Evolutionary conservation across 768 basidiomycete genomes (phyloP), one percentile per base, ranked within the genome.

Genomic region (Boletus rubescentipes): DNA sequence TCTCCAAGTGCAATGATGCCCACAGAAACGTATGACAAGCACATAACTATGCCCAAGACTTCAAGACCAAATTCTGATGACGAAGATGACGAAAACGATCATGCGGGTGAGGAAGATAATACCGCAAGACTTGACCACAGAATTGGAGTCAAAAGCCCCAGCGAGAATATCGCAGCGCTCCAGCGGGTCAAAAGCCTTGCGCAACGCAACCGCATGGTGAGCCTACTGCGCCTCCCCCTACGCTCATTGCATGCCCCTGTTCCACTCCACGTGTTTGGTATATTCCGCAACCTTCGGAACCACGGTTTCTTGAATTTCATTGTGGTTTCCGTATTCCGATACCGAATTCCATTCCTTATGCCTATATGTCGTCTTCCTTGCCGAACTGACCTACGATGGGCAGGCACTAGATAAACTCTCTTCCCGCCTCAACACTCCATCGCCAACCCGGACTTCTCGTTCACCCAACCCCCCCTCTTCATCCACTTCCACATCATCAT

Each of bases 341-440:
- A 39, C 26, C 8, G 32, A 53, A 52, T 39, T 46, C 31, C 41
- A 46, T 56, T 55, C 16, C 41, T 21, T 20, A 26, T 51, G 62
- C 39, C 8, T 61, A 58, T 64, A 70, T 69, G 59, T 61, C 12
- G 10, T 40, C 49, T 35, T 40, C 21, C 21, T n/a, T 44, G 39
- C 26, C 16, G 26, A 34, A 44, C 54, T 45, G 37, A 41, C 57
- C 12, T 31, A 21, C 49, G 49, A 35, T 44, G 55, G 29, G 21
- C 59, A 87, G 87, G 84, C 83, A 37, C 71, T 89, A 46, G 83
- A 87, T 68, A 89, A 87, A 70, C 79, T 91, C 31, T 78, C 83
- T 45, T 80, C 77, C 51, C 79, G 84, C 51, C 69, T 84, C 29
- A 77, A 73, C 52, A 82, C 85, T 3, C 82, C 85, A 6, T 81